These are phyloP conservation scores for Eucalyptus regnans DNA, from an alignment of 345 rosid species.

Conservation along the genomic window DNA sequence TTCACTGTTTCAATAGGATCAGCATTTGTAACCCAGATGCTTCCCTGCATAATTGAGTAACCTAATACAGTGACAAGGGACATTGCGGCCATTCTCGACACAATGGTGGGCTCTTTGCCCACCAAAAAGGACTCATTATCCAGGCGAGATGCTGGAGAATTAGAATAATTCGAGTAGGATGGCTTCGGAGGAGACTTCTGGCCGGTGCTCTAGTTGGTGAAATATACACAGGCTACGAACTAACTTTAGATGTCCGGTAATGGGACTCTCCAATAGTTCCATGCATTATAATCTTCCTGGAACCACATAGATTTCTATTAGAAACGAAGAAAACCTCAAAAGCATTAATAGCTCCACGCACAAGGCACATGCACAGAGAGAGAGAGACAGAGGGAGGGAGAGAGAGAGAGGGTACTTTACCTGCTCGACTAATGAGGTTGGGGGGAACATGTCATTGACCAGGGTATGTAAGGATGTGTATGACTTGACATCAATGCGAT, in stretches of 20 bases:
- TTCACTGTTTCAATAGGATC: background rate
- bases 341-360: background rate
- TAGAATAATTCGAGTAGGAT: background rate
- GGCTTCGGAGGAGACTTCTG: background rate
- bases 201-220: background rate
- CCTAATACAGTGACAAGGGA: background rate
- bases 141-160: background rate
- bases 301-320: background rate
- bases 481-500: slow-evolving; percentile 56
- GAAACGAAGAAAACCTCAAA: background rate
- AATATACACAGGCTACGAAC: background rate
- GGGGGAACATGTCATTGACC: slow-evolving; percentile 89
- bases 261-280: slow-evolving; percentile 83
- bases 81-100: background rate
- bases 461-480: slow-evolving; percentile 87
- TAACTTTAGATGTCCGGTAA: slow-evolving; percentile 37
- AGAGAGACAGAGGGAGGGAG: no score
- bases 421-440: slow-evolving; percentile 73
- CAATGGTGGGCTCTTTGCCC: background rate
- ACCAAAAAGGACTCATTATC: background rate
- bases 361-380: background rate
- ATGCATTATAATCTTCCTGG: slow-evolving; percentile 84
- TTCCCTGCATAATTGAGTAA: background rate
- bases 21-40: background rate
- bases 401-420: slow-evolving; percentile 5